phyloP scores from a whole-genome alignment of 108 stramenopile species.

The Parietichytrium sp. region DNA sequence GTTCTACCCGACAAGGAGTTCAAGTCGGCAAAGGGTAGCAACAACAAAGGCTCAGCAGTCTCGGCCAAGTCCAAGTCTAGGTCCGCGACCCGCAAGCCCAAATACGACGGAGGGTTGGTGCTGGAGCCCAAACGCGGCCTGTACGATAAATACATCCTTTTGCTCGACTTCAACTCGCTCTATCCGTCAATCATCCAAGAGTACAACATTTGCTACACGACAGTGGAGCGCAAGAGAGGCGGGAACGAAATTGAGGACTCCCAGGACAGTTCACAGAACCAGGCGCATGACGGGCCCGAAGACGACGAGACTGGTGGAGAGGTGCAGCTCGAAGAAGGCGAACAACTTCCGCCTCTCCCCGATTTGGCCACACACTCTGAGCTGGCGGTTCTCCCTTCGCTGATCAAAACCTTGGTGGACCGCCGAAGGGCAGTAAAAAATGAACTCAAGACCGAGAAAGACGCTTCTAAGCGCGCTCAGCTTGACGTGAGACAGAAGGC shows the following conservation, averaged over 20 bases:
- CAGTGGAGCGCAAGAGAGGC: conserved; percentile 73
- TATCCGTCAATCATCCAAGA: conserved; percentile 99
- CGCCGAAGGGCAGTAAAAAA: conserved; percentile 89
- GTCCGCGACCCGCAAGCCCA: conserved; percentile 67
- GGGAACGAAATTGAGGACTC: background rate
- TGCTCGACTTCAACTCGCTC: conserved; percentile 97
- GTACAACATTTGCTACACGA: conserved; percentile 99
- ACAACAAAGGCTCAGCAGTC: too few species aligned
- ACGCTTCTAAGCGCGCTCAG: conserved; percentile 69
- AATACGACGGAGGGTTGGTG: conserved; percentile 95
- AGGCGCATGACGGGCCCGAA: conserved; percentile 44
- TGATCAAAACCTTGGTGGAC: conserved; percentile 91
- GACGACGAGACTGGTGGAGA: conserved; percentile 47
- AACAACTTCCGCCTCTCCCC: conserved; percentile 80
- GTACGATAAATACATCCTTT: conserved; percentile 95
- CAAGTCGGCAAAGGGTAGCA: conserved; percentile 19
- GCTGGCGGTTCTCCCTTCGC: conserved; percentile 87
- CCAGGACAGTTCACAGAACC: background rate
- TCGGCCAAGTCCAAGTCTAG: too few species aligned
- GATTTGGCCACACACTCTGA: conserved; percentile 59
- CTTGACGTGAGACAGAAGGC: conserved; percentile 97
- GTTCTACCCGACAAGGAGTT: conserved; percentile 81
- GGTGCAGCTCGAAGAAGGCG: conserved; percentile 53
- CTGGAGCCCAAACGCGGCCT: conserved; percentile 99
- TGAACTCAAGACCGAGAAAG: conserved; percentile 77